Evolutionary conservation across 2,329 filamentous ascomycete genomes (phyloP), one percentile per base, ranked within the genome.

Genomic region (Capronia epimyces): DNA sequence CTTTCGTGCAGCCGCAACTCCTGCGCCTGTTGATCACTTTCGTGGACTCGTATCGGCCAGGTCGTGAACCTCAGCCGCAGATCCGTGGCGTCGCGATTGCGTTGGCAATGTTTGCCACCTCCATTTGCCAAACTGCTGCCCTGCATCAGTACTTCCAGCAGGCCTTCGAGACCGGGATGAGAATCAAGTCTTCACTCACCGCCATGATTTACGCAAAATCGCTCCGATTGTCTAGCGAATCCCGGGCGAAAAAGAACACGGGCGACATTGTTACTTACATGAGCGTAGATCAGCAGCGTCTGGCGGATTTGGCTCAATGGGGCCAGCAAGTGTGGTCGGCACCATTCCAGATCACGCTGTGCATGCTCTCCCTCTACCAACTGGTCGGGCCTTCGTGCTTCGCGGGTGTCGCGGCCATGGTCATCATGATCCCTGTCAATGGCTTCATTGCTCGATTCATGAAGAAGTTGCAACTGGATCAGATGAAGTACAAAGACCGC

Each of bases 191-290:
- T 34, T 85, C 89, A 2, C 72, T 98, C 56, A 91, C 88, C 5
- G 86, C 91, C 1, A 81, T 89, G 51, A 97, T 98, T 58, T 98
- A 98, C 68, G 80, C 84, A 52, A 98, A 98, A 71, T 86, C 90
- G 0, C 77, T 97, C 56, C 84, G 82, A 57, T 76, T 98, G 15
- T 97, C 91, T 3, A 97, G 95, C 62, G 93, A 98, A 70, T 93
- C 93, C 7, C 82, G 91, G 47, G 80, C 89, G 1, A 72, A 83
- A 39, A 96, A 97, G 71, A 87, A 88, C 0, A 98, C 93, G 0
- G 93, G 93, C 50, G 94, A 98, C 64, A 97, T 98, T 64, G 93
- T 98, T 67, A 98, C 98, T 66, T 93, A 95, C 71, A 98, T 98
- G 91, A 93, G 94, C 40, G 91, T 98, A 8, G 93, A 98, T 66